Base-by-base conservation (phyloP, 108 stramenopile species). In the Asterionellopsis glacialis region DNA sequence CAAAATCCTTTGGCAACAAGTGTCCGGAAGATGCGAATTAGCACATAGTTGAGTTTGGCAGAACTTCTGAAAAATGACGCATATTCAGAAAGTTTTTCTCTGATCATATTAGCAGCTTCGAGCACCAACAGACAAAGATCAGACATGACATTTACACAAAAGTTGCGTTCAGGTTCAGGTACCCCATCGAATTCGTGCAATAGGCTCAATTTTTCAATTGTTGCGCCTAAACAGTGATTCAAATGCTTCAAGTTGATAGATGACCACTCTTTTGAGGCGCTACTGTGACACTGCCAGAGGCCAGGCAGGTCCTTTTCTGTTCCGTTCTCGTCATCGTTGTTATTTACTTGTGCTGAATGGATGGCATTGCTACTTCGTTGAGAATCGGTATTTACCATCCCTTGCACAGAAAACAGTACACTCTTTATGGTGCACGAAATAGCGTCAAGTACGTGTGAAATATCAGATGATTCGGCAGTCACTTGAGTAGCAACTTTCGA, bases 1-100 rank as follows among this genome's bases (percentile, higher is more conserved):
- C 97, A 98, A 53, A 88, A 91, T 9, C 97, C 97, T 65, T 95
- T 95, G 18, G 95, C 81, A 27, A 97, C 65, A 4, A 99, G 67
- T 19, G 80, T 75, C 28, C 98, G 76, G 57, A 97, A 97, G 2
- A 99, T 82, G 47, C 98, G 75, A 10, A 94, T 57, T 14, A 83
- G 28, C 1, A 99, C 70, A 65, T 97, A 98, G 6, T 77, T 52
- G 11, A 98, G 62, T 75, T 97, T 98, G 19, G 87, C 69, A 39
- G 73, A 72, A 23, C 74, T 61, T 12, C 68, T 38, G 59, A 83
- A 82, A 52, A 90, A 93, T 11, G 57, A 10, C 13, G 74, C n/a
- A 9, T 63, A 69, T 33, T 82, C 71, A 12, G 61, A 22, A 15
- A 93, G 25, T 0, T 70, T 42, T 15, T 45, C 48, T 23, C 76